phyloP scores from a whole-genome alignment of 2,329 filamentous ascomycete genomes.

The Diaporthe humulicola region DNA sequence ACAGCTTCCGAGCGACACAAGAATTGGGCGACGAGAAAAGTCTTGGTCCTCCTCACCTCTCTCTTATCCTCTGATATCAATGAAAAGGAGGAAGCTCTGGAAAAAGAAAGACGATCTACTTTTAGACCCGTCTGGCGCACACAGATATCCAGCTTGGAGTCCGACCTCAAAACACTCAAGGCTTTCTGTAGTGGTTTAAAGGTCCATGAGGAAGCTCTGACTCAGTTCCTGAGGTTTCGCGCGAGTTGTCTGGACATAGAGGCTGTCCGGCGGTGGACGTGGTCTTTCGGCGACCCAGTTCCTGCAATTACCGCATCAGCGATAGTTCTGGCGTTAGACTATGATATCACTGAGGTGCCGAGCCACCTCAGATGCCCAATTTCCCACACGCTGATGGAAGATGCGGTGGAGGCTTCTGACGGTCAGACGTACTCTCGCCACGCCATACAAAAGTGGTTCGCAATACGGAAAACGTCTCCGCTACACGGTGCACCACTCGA shows the following conservation, averaged over 20 bases:
- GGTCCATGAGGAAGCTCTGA: neutral
- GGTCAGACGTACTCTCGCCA: conserved; percentile 1
- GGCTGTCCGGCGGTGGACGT: neutral
- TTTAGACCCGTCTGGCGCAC: neutral
- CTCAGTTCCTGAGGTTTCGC: neutral
- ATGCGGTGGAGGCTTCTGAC: conserved; percentile 24
- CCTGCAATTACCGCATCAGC: neutral
- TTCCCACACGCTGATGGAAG: conserved; percentile 25
- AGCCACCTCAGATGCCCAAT: conserved; percentile 25
- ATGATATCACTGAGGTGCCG: conserved; percentile 16
- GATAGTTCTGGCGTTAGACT: neutral
- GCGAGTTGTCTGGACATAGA: neutral
- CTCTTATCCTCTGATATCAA: neutral
- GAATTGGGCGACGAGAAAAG: neutral
- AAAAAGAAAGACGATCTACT: neutral
- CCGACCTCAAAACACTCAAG: neutral
- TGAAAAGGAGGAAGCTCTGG: neutral
- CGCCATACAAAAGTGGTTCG: conserved; percentile 22
- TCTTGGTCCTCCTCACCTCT: neutral
- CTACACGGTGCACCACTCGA: conserved; percentile 15
- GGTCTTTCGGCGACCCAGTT: conserved; percentile 26
- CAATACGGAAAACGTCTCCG: conserved; percentile 2
- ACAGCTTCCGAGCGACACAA: neutral
- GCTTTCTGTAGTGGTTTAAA: neutral
- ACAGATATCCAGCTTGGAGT: neutral